Percentiles rank a stretch among this genome's conserved stretches.
These are phyloP conservation scores for Aspergillus ellipticus DNA, from an alignment of 495 filamentous ascomycete genomes.

Conservation along the genomic window DNA sequence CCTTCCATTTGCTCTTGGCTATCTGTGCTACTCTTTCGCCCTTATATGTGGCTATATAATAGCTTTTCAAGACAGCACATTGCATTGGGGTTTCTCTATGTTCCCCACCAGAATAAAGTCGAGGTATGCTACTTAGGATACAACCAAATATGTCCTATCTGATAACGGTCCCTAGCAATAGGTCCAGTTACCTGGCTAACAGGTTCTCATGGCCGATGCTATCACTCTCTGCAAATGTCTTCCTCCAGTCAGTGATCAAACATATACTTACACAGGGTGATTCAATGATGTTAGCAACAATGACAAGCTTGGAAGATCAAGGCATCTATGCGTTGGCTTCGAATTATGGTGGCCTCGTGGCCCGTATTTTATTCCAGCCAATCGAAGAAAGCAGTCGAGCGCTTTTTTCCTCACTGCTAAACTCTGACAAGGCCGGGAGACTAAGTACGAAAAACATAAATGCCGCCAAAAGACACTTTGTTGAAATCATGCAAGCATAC, in stretches of 20 bases:
- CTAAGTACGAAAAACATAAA: constrained; percentile 15
- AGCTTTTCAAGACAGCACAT: constrained; percentile 41
- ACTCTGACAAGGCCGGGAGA: constrained; percentile 18
- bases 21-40: constrained; percentile 68
- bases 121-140: constrained; percentile 30
- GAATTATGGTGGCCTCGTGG: constrained; percentile 90
- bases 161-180: constrained; percentile 20
- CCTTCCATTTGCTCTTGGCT: constrained; percentile 85
- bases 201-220: constrained; percentile 66
- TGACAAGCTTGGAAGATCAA: constrained; percentile 74
- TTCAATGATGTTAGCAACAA: constrained; percentile 72
- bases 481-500: constrained; percentile 37
- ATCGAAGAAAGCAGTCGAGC: constrained; percentile 88
- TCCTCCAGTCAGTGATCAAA: constrained; percentile 84
- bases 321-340: constrained; percentile 91
- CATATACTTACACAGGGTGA: constrained; percentile 93
- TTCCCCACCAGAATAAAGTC: constrained; percentile 39
- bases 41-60: constrained; percentile 65
- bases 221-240: constrained; percentile 68
- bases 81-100: constrained; percentile 55
- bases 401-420: constrained; percentile 72
- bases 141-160: neutral
- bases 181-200: constrained; percentile 49
- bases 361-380: constrained; percentile 89
- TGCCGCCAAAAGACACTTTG: constrained; percentile 31